Evolutionary conservation across 2,329 filamentous ascomycete genomes (phyloP).

Genomic region (Colletotrichum scovillei): DNA sequence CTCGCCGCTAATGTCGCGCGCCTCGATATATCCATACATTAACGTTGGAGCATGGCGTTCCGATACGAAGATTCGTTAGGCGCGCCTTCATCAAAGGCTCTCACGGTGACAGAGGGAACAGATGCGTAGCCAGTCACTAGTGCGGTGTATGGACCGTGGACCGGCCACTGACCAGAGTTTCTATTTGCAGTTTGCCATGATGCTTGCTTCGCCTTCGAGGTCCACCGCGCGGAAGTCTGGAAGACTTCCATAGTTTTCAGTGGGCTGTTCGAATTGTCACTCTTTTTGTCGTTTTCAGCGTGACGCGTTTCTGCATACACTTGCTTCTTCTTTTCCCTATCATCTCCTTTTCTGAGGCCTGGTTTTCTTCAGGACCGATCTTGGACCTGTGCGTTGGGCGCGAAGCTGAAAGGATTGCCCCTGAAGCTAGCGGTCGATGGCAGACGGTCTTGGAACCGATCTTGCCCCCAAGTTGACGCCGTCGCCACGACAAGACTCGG

Average conservation of each 20-base stretch:
- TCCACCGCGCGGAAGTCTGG: constrained; percentile 12
- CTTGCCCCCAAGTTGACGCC: not conserved
- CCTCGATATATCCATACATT: not conserved
- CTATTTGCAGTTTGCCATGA: constrained; percentile 15
- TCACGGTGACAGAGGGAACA: constrained; percentile 7
- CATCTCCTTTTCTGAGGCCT: not conserved
- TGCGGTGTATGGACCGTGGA: not conserved
- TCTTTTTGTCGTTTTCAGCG: constrained; percentile 6
- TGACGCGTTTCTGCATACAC: constrained; percentile 7
- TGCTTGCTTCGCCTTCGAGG: constrained; percentile 2
- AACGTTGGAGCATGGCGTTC: not conserved
- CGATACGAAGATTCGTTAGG: not conserved
- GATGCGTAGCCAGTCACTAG: not conserved
- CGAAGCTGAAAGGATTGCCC: not conserved
- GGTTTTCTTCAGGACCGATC: constrained; percentile 5
- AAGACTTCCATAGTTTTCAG: constrained; percentile 11
- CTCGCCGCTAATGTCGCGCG: constrained; percentile 4
- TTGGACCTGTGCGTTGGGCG: not conserved
- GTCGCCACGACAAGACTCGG: not conserved
- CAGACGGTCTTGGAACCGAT: constrained; percentile 10
- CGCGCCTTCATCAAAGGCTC: not conserved
- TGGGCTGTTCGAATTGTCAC: not conserved
- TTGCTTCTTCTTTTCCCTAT: not conserved
- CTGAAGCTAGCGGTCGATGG: constrained; percentile 11
- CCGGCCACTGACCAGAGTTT: constrained; percentile 15